Base-by-base conservation (phyloP, 2,329 filamentous ascomycete genomes). In the Capronia epimyces region DNA sequence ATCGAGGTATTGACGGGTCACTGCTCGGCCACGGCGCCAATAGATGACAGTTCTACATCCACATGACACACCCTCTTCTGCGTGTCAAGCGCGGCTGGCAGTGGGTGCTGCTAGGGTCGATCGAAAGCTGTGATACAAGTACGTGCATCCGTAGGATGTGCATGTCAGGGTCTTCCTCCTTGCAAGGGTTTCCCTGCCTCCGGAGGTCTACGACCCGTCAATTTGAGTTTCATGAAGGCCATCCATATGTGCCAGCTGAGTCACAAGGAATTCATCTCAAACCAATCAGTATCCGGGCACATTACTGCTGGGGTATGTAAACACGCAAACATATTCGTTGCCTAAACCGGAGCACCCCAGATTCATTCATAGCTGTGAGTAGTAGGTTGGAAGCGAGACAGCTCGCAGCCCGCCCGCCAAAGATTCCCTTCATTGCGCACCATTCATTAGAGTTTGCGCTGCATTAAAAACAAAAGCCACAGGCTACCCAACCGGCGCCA, bases 281-380 rank as follows among this genome's bases (percentile, higher is more conserved):
- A 44, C 37, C 29, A 39, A 43, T 39, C 51, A 24, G 29, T 24
- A 21, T 50, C 42, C 9, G 34, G 45, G 32, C 50, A 49, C 46
- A 29, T 41, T 34, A 16, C 31, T 49, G 46, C 46, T 27, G 39
- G 51, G 47, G 46, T 54, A 54, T 54, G 51, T 54, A 45, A 41
- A 34, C 31, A 40, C 39, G 29, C 46, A 50, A 39, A 32, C 51
- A 46, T 43, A 54, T 46, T 47, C 44, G 41, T 34, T 45, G 27
- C 34, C 32, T 25, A 41, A 41, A 5, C 34, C 34, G 29, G 32
- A 40, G 20, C 24, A 29, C 40, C 40, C 40, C 50, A 53, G 43
- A 45, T 53, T 34, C 25, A 46, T 46, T 27, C 25, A 34, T 48
- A 34, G 46, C 50, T 49, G 34, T 36, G 37, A 22, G 21, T 24